Evolutionary conservation across 768 basidiomycete genomes (phyloP), one percentile per base, ranked within the genome.

Genomic region (Rhizopogon rudus): DNA sequence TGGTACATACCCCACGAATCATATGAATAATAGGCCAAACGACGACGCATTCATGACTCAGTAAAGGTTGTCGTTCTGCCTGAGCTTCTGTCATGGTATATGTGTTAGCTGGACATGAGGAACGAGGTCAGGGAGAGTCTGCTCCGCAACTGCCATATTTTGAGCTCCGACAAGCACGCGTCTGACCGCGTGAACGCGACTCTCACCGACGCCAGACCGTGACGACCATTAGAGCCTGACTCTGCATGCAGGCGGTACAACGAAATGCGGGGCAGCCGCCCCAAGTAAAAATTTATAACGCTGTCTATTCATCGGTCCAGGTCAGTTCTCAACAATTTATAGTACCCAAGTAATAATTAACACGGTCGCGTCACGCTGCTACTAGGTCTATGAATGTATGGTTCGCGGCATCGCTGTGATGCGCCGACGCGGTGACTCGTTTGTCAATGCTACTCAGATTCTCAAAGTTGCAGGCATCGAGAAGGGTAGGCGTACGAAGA

Each of bases 391-490:
- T 71, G 95, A 98, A 73, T 96, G 93, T 66, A 97, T 98, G 93
- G 88, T 97, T 61, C 82, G 96, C 65, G 95, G 95, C 40, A 98
- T 98, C 67, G 96, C 96, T 1, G 96, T 99, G 62, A 99, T 99
- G 97, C 86, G 96, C 51, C 79, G 97, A 67, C 85, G 94, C 64
- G 84, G 84, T 51, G 97, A 98, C 73, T 93, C 92, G 64, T 98
- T 82, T 69, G 91, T 99, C 60, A 99, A 99, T 77, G 97, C 97
- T 63, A 98, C 97, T 2, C 97, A 99, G 71, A 98, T 99, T 58
- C 84, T 99, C 62, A 99, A 99, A 73, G 96, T 99, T 40, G 95
- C 96, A 6, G 97, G 97, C 41, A 90, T 98, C 58, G 93, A 96
- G 76, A 99, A 99, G 72, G 94, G 94, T 1, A 83, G 88, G 43